phyloP scores from a whole-genome alignment of 1,284 basidiomycete species.

The Puccinia triticina region DNA sequence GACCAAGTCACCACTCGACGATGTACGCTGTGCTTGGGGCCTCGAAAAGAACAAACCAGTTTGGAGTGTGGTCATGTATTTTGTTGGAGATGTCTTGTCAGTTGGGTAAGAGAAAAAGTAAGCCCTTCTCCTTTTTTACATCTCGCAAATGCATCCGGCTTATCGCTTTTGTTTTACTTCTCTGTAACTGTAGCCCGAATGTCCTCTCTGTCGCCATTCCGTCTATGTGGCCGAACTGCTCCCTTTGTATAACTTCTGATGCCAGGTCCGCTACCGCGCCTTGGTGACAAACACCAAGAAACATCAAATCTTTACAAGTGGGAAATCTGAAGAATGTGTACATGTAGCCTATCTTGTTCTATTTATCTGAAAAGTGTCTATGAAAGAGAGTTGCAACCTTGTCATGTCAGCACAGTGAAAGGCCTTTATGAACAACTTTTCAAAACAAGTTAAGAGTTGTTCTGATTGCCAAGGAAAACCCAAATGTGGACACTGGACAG shows the following conservation, averaged over 20 bases:
- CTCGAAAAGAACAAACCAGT: constrained; percentile 38
- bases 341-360: too few relatives aligned
- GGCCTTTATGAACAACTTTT: too few relatives aligned
- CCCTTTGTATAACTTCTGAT: constrained; percentile 50
- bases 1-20: constrained; percentile 1
- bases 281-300: too few relatives aligned
- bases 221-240: constrained; percentile 34
- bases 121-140: not conserved
- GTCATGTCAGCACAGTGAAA: too few relatives aligned
- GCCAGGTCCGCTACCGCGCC: too few relatives aligned
- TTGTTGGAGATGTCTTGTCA: constrained; percentile 48
- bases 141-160: not conserved
- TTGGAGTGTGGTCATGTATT: constrained; percentile 51
- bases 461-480: too few relatives aligned
- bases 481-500: too few relatives aligned
- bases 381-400: too few relatives aligned
- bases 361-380: too few relatives aligned
- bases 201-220: constrained; percentile 46
- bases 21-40: constrained; percentile 46
- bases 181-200: constrained; percentile 39
- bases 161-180: not conserved
- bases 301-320: too few relatives aligned
- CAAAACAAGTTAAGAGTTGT: too few relatives aligned
- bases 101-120: constrained; percentile 50
- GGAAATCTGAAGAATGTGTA: too few relatives aligned